Base-by-base conservation (phyloP, 129 eudicot species). In the Ambrosia artemisiifolia region DNA sequence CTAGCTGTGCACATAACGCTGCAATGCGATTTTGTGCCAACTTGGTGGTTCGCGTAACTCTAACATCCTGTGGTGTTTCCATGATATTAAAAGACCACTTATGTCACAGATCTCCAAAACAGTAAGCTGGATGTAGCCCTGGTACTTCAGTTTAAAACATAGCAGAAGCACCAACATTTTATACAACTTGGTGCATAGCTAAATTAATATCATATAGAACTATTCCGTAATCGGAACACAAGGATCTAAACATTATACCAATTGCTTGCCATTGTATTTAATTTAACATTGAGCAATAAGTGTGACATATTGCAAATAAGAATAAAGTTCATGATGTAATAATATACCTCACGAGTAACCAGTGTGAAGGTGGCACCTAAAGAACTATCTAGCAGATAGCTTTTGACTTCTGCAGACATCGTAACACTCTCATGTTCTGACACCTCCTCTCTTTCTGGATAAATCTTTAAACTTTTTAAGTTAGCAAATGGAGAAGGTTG, bases 401-500 rank as follows among this genome's bases (percentile, higher is more conserved):
- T 49, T 49, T 14, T 68, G 28, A 49, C 73, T 49, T 48, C 32
- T 3, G 28, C 30, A 34, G 44, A 32, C 61, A 68, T 11, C 32
- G 48, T 10, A 20, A 9, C 24, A 0, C 13, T 24, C 24, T 20
- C 7, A 17, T 28, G 1, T 69, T 16, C 28, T 35, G 1, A 0
- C 16, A 30, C 38, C 38, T 35, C 2, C 44, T 14, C 47, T 6
- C 9, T 12, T 14, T 3, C 1, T 0, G 63, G 63, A 18, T 69
- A 51, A 51, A 35, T 47, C 20, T 30, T 48, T 50, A 32, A 49
- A 24, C 44, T 13, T 14, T 33, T 69, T 33, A 69, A 35, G 73
- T 69, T 32, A 69, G 62, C 17, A 49, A 69, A 69, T 9, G 73
- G 62, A 49, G 32, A 48, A n/a, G 47, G 73, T n/a, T 33, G 73